Percentiles rank a stretch among this genome's conserved stretches.
These are phyloP conservation scores for Hordeum marinum DNA, from an alignment of 176 grass and related monocot genomes.

Conservation along the genomic window DNA sequence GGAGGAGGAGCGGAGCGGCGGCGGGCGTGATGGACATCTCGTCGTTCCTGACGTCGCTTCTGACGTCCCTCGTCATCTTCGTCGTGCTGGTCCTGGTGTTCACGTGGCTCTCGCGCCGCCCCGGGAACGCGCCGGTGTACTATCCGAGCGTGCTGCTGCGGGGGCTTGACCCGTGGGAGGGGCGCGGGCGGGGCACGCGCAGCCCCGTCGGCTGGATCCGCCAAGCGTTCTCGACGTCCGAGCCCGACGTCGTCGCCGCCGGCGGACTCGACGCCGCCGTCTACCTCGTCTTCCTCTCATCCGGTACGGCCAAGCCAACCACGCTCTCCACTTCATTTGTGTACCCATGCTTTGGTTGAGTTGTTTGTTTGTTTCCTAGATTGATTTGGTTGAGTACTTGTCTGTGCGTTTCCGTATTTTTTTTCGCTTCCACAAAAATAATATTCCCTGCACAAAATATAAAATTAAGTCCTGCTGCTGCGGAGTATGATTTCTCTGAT, in stretches of 20 bases:
- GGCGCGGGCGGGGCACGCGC: slow-evolving; percentile 31
- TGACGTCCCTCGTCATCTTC: slow-evolving; percentile 84
- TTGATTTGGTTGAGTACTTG: not conserved
- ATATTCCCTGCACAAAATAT: not conserved
- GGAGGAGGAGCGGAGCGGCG: no score
- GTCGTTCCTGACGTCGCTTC: slow-evolving; percentile 75
- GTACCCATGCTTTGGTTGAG: not conserved
- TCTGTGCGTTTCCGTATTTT: not conserved
- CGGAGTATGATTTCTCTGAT: not conserved
- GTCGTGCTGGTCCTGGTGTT: slow-evolving; percentile 53
- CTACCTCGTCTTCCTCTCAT: slow-evolving; percentile 80
- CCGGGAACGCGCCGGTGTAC: slow-evolving; percentile 80
- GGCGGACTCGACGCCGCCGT: slow-evolving; percentile 77
- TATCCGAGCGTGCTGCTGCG: slow-evolving; percentile 63
- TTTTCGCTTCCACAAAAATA: not conserved
- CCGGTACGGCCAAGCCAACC: slow-evolving; percentile 35
- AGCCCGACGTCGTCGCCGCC: slow-evolving; percentile 63
- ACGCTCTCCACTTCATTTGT: not conserved
- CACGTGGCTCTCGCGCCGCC: slow-evolving; percentile 74
- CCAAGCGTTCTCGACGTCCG: slow-evolving; percentile 45
- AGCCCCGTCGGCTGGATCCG: slow-evolving; percentile 68
- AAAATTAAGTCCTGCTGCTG: not conserved
- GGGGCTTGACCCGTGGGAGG: slow-evolving; percentile 69
- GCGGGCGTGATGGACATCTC: slow-evolving; percentile 54
- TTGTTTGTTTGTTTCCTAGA: not conserved